Evolutionary conservation across 2,329 filamentous ascomycete species (phyloP).

Genomic region (Didymella segeticola): DNA sequence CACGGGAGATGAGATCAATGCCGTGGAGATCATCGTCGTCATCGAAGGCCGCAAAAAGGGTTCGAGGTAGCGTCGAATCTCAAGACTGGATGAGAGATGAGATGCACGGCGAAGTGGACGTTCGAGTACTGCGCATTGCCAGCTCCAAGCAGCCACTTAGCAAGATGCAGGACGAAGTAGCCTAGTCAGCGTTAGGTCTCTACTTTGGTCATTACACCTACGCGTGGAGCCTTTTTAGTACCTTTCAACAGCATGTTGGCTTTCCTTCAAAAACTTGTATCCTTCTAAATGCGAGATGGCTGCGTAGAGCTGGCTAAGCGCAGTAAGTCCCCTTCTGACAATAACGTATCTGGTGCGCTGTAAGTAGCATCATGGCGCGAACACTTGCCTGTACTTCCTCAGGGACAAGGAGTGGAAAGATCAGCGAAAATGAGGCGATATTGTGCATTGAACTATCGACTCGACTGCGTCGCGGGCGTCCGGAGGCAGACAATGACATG

Average conservation of each 20-base stretch:
- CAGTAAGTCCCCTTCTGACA: too few species aligned
- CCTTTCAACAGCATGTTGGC: too few species aligned
- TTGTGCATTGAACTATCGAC: conserved; percentile 24
- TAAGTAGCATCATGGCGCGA: neutral
- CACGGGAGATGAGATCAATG: conserved; percentile 7
- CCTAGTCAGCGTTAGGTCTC: too few species aligned
- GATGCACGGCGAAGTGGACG: neutral
- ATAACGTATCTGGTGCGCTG: neutral
- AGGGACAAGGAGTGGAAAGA: neutral
- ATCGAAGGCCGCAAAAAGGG: neutral
- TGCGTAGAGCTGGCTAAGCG: too few species aligned
- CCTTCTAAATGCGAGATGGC: too few species aligned
- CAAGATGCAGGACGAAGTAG: too few species aligned
- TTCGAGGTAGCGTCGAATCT: conserved; percentile 14
- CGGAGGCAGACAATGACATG: neutral
- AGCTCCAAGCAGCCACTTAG: too few species aligned
- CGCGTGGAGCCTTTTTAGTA: too few species aligned
- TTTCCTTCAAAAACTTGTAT: too few species aligned
- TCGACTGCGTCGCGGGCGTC: conserved; percentile 2
- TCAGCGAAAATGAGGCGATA: conserved; percentile 18
- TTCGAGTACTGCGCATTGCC: too few species aligned
- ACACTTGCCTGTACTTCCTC: neutral
- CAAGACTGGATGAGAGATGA: neutral
- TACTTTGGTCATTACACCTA: too few species aligned
- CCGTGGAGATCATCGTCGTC: conserved; percentile 6